These are phyloP conservation scores for Penicillium palitans DNA, from an alignment of 2,329 filamentous ascomycete species.

Conservation along the genomic window DNA sequence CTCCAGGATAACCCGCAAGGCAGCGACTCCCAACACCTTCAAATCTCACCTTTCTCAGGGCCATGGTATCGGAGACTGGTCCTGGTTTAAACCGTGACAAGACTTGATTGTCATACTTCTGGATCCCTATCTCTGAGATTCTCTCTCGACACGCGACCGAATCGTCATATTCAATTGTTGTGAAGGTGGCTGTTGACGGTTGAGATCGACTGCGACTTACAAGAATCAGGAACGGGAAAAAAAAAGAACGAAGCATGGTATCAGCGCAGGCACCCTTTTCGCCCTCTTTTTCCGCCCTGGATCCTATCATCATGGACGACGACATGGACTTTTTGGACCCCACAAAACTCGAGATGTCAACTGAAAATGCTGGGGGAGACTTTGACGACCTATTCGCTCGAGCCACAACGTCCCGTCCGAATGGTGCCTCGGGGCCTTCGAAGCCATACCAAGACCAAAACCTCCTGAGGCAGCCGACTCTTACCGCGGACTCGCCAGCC, in stretches of 20 bases:
- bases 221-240: conserved; percentile 2
- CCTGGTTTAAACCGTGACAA: conserved; percentile 18
- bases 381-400: conserved; percentile 46
- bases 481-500: conserved; percentile 44
- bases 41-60: conserved; percentile 13
- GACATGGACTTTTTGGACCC: conserved; percentile 48
- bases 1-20: conserved; percentile 20
- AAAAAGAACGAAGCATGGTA: conserved; percentile 36
- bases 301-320: conserved; percentile 46
- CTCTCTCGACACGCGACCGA: neutral
- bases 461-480: conserved; percentile 34
- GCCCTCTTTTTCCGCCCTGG: conserved; percentile 39
- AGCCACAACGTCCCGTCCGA: conserved; percentile 33
- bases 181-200: conserved; percentile 15
- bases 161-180: neutral
- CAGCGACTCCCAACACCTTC: conserved; percentile 16
- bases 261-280: conserved; percentile 37
- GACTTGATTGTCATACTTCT: neutral
- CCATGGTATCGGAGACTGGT: conserved; percentile 26
- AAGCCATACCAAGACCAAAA: conserved; percentile 36
- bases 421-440: conserved; percentile 31
- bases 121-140: conserved; percentile 1
- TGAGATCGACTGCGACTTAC: conserved; percentile 11
- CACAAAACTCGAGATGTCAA: conserved; percentile 38
- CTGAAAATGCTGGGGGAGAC: conserved; percentile 39